These are phyloP conservation scores for Petunia axillaris DNA, from an alignment of 257 asterid genomes.

Conservation along the genomic window DNA sequence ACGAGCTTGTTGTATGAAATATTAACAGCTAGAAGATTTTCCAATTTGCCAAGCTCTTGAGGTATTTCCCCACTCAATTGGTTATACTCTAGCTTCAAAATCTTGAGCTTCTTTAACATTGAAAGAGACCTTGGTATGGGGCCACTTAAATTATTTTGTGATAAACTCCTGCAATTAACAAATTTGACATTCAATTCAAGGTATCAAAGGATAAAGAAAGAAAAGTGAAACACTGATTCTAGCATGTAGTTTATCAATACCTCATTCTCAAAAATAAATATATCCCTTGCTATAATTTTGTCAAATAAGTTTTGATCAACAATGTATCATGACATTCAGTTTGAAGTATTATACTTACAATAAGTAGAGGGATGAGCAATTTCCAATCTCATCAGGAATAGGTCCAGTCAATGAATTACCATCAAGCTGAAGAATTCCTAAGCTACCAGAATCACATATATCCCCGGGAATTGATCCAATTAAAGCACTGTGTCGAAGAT, in stretches of 20 bases:
- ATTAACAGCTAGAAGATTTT: conserved; percentile 82
- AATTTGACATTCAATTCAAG: conserved; percentile 4
- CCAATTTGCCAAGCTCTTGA: conserved; percentile 64
- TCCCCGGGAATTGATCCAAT: conserved; percentile 75
- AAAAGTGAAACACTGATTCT: background rate
- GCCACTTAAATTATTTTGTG: conserved; percentile 75
- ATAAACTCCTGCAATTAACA: conserved; percentile 74
- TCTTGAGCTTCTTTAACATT: conserved; percentile 69
- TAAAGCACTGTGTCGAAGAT: conserved; percentile 63
- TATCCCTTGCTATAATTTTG: background rate
- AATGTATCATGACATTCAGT: background rate
- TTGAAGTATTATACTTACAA: conserved; percentile 57
- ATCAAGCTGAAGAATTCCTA: conserved; percentile 88
- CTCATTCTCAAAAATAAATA: background rate
- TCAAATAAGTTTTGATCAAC: too few species aligned
- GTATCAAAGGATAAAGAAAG: background rate
- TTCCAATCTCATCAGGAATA: conserved; percentile 75
- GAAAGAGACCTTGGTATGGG: conserved; percentile 74
- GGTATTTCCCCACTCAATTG: conserved; percentile 91
- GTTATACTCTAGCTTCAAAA: conserved; percentile 79
- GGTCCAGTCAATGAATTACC: conserved; percentile 74
- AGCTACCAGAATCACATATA: conserved; percentile 81
- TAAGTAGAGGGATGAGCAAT: conserved; percentile 81
- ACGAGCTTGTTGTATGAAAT: conserved; percentile 76
- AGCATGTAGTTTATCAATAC: background rate